Evolutionary conservation across 805 yeast genomes (phyloP).

Genomic region (Maudiozyma saulgeensis): DNA sequence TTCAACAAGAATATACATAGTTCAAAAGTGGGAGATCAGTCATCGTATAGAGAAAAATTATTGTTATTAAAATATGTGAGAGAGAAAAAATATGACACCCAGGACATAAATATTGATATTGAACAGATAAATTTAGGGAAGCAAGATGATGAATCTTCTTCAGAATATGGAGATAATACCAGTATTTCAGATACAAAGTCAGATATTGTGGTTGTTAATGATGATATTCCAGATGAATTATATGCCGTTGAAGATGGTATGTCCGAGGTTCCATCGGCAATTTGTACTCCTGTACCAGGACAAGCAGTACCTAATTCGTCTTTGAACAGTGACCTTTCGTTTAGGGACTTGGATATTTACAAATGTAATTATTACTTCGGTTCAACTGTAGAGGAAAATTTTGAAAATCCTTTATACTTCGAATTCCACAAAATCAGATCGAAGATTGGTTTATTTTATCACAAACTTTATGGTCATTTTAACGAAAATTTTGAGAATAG

Average conservation of each 20-base stretch:
- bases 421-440: conserved; percentile 54
- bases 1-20: conserved; percentile 30
- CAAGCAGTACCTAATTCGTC: conserved; percentile 31
- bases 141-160: conserved; percentile 22
- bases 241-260: conserved; percentile 35
- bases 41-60: conserved; percentile 7
- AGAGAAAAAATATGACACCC: conserved; percentile 27
- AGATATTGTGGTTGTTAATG: conserved; percentile 21
- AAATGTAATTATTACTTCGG: conserved; percentile 60
- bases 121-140: conserved; percentile 24
- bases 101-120: conserved; percentile 32
- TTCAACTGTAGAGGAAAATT: conserved; percentile 38
- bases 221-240: conserved; percentile 11
- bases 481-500: conserved; percentile 48
- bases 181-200: conserved; percentile 14
- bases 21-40: conserved; percentile 7
- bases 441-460: conserved; percentile 54
- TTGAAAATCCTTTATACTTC: conserved; percentile 34
- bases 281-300: conserved; percentile 30
- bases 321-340: conserved; percentile 46
- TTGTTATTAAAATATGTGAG: conserved; percentile 28
- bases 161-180: conserved; percentile 17
- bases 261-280: conserved; percentile 33
- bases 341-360: conserved; percentile 53
- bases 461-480: conserved; percentile 43